Conservation (phyloP, 2,329 filamentous ascomycete genomes). For the Tricladium varicosporioides region DNA sequence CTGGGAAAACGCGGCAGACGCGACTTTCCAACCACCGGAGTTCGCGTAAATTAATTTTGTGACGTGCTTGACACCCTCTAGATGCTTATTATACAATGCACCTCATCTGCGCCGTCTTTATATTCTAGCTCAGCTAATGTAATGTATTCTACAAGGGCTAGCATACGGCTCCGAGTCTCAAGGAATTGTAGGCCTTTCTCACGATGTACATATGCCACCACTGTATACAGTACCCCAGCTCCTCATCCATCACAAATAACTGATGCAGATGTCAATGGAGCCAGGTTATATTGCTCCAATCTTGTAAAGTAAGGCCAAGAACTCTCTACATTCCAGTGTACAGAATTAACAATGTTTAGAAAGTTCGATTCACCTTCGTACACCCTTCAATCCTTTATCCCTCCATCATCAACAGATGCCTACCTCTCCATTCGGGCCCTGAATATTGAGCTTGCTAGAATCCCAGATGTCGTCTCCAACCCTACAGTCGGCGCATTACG, state of each 20-base stretch:
- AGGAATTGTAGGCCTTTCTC: constrained; percentile 8
- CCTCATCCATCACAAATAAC: constrained; percentile 31
- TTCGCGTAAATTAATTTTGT: constrained; percentile 18
- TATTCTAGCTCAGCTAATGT: constrained; percentile 11
- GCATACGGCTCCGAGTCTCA: constrained; percentile 23
- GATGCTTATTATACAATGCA: neutral
- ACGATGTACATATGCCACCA: constrained; percentile 32
- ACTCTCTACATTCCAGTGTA: too few species aligned
- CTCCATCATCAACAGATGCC: constrained; percentile 69
- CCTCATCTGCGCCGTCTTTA: neutral
- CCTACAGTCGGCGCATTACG: constrained; percentile 85
- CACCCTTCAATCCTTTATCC: constrained; percentile 82
- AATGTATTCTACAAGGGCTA: constrained; percentile 29
- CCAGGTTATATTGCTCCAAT: constrained; percentile 35
- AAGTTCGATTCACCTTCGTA: constrained; percentile 88
- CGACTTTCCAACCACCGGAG: constrained; percentile 14
- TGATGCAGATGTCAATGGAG: constrained; percentile 33
- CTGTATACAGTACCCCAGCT: constrained; percentile 32
- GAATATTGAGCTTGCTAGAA: constrained; percentile 86
- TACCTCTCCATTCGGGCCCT: constrained; percentile 90
- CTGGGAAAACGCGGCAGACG: constrained; percentile 15
- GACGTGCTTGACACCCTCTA: constrained; percentile 15
- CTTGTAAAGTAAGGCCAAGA: constrained; percentile 32
- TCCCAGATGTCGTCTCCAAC: constrained; percentile 86
- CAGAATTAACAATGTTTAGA: constrained; percentile 43